These are phyloP conservation scores for Diaporthe helianthi DNA, from an alignment of 2,329 filamentous ascomycete genomes.

Conservation along the genomic window DNA sequence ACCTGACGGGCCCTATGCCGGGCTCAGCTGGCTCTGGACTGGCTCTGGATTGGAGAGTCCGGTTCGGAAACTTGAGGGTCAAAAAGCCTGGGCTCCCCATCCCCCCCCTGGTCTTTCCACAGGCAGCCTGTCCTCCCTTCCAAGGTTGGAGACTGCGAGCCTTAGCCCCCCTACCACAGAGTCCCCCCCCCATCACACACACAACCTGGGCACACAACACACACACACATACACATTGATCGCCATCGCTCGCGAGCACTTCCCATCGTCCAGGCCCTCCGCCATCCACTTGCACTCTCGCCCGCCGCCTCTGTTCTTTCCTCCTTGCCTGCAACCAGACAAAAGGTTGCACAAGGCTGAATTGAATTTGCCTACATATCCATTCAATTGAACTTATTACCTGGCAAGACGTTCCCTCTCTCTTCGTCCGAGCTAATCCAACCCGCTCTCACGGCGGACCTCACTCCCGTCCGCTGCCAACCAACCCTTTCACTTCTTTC, in stretches of 20 bases:
- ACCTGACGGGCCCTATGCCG: slow-evolving; percentile 22
- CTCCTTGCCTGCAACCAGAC: slow-evolving; percentile 22
- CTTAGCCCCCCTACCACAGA: slow-evolving; percentile 17
- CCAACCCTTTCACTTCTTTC: slow-evolving; percentile 27
- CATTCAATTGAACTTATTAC: slow-evolving; percentile 27
- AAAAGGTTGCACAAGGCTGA: slow-evolving; percentile 30
- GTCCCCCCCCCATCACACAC: slow-evolving; percentile 9
- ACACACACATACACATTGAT: not conserved
- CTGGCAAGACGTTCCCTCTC: slow-evolving; percentile 25
- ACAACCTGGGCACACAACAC: slow-evolving; percentile 6
- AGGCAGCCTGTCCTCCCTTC: slow-evolving; percentile 18
- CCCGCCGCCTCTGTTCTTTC: slow-evolving; percentile 23
- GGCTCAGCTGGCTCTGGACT: slow-evolving; percentile 9
- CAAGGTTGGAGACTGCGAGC: slow-evolving; percentile 20
- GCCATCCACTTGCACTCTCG: slow-evolving; percentile 20
- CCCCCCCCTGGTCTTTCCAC: not conserved
- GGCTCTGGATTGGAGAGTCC: slow-evolving; percentile 3
- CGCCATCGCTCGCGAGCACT: slow-evolving; percentile 24
- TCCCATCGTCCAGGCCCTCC: slow-evolving; percentile 21
- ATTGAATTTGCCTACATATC: slow-evolving; percentile 17
- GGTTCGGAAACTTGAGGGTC: not conserved
- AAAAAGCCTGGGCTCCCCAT: slow-evolving; percentile 19
- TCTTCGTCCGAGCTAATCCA: slow-evolving; percentile 26
- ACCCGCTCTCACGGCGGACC: slow-evolving; percentile 27
- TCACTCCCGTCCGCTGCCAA: slow-evolving; percentile 26